phyloP scores from a whole-genome alignment of 2,329 filamentous ascomycete genomes.

The Diaporthe ilicicola region DNA sequence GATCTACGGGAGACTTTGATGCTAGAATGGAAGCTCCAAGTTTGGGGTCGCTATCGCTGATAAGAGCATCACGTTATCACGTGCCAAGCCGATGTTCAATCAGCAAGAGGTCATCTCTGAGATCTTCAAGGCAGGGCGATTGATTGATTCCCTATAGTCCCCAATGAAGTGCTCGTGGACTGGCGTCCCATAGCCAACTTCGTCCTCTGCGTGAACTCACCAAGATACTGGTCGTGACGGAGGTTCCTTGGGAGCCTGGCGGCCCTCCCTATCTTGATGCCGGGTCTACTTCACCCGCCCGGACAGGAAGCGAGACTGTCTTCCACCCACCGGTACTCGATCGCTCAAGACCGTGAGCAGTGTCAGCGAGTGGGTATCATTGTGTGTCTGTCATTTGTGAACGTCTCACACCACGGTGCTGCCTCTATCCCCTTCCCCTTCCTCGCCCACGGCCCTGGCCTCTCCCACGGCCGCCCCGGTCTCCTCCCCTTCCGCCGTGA shows the following conservation, averaged over 20 bases:
- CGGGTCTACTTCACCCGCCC: background rate
- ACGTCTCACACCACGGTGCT: slow-evolving; percentile 1
- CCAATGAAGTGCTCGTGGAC: background rate
- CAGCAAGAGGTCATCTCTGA: background rate
- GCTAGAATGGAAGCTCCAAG: background rate
- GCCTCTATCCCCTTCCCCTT: slow-evolving; percentile 34
- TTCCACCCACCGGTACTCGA: background rate
- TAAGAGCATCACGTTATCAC: slow-evolving; percentile 6
- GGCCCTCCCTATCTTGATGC: background rate
- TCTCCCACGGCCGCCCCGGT: slow-evolving; percentile 57
- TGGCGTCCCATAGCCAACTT: background rate
- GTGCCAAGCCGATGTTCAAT: background rate
- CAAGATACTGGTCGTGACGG: background rate
- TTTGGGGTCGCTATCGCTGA: slow-evolving; percentile 11
- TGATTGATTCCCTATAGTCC: background rate
- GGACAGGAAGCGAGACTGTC: background rate
- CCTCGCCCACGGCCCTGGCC: slow-evolving; percentile 52
- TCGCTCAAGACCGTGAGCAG: background rate
- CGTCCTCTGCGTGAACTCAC: background rate
- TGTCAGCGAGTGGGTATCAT: slow-evolving; percentile 24
- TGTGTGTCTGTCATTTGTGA: slow-evolving; percentile 20
- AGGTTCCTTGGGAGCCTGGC: background rate
- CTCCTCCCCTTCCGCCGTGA: slow-evolving; percentile 64
- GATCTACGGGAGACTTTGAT: background rate
- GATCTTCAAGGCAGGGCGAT: background rate